These are phyloP conservation scores for Xylogone sp. DNA, from an alignment of 2,329 filamentous ascomycete genomes.

Conservation along the genomic window DNA sequence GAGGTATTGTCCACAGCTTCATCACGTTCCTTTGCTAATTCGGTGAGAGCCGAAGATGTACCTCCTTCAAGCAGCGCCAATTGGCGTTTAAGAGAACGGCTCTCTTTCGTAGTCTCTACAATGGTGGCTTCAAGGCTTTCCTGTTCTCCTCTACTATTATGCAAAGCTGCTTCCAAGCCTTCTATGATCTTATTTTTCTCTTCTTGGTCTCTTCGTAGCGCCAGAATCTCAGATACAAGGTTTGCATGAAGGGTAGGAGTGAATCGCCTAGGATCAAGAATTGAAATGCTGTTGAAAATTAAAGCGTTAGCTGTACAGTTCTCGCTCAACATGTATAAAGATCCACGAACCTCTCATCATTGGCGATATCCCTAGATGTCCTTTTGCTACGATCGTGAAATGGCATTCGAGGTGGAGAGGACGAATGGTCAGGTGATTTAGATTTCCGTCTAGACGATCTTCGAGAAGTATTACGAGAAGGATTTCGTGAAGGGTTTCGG, in stretches of 20 bases:
- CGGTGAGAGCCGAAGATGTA: conserved; percentile 78
- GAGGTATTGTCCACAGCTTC: conserved; percentile 68
- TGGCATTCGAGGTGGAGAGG: conserved; percentile 52
- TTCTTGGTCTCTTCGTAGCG: conserved; percentile 83
- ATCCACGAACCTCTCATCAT: conserved; percentile 59
- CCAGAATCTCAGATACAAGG: conserved; percentile 89
- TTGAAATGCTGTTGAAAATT: conserved; percentile 39
- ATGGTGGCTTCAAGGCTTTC: conserved; percentile 64
- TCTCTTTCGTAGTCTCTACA: conserved; percentile 67
- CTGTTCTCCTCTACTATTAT: conserved; percentile 68
- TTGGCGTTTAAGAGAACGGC: conserved; percentile 76
- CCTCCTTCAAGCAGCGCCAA: conserved; percentile 84
- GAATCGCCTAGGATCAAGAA: conserved; percentile 86
- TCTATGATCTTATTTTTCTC: conserved; percentile 86
- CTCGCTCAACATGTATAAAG: conserved; percentile 14
- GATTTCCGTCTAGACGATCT: conserved; percentile 40
- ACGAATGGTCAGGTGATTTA: conserved; percentile 59
- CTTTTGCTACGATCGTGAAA: conserved; percentile 46
- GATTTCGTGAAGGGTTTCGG: conserved; percentile 61
- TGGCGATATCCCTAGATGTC: conserved; percentile 53
- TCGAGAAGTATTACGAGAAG: conserved; percentile 11
- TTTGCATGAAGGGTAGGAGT: conserved; percentile 94
- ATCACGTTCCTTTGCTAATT: conserved; percentile 81
- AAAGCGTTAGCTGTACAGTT: conserved; percentile 11
- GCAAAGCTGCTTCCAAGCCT: conserved; percentile 71